Evolutionary conservation across 192 early-diverging fungal species (phyloP), one percentile per base, ranked within the genome.

Genomic region (Backusella luteola): DNA sequence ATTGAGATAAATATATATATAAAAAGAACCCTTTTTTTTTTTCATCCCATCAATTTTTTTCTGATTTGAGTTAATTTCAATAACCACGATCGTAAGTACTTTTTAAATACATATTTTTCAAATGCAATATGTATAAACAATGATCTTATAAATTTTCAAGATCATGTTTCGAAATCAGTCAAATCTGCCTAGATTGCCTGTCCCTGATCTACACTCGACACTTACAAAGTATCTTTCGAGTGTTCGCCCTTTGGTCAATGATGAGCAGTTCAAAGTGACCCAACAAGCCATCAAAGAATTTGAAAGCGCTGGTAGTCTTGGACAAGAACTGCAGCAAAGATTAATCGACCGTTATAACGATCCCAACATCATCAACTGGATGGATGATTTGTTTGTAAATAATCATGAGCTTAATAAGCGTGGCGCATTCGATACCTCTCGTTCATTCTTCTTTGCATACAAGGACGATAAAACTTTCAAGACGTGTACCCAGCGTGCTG

Each of bases 331-430:
- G 46, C 97, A 98, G 85, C 80, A 90, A 79, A 89, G 96, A 68
- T 86, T 99, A 66, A 59, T 92, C 53, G 92, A 91, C 68, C 88
- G 92, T 38, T 91, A 90, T 7, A 87, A 88, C 26, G 86, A 90
- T 81, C 89, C 93, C n/a, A 90, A 89, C 63, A 87, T 90, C 44
- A 87, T 89, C 34, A 95, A 94, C 86, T 99, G 96, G 93, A 87
- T 97, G 53, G 95, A 93, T 79, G 94, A 95, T 77, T 99, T 97
- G 95, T 98, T 96, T 96, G 93, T 95, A 79, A 95, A 96, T 71
- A 87, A 93, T 63, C 92, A 94, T 71, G 98, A 98, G 84, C 89
- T 93, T 81, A 92, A 87, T n/a, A 96, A 96, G 87, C 91, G 96
- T 69, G 96, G 97, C 76, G 93, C 96, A 7, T 93, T 97, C 15